Evolutionary conservation across 1,139 yeast species (phyloP), one percentile per base, ranked within the genome.

Genomic region (Yamadazyma diddensiae): DNA sequence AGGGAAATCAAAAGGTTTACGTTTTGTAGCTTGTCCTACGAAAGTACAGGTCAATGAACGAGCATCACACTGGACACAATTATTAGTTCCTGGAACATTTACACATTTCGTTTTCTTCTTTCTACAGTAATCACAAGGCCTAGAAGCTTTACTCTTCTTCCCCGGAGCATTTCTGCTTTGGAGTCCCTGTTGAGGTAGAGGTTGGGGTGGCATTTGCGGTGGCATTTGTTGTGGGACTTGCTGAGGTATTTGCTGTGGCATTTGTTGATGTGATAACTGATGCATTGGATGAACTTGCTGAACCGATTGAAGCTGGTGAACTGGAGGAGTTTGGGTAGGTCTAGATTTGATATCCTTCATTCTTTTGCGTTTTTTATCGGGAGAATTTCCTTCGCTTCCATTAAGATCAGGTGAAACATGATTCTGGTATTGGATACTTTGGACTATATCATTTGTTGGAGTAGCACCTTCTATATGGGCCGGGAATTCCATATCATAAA

Each of bases 111-210:
- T 77, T 46, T 79, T 79, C 33, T 82, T 60, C 37, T 83, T 62
- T 34, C 85, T 63, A 53, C 90, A 82, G 46, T 78, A 84, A 47
- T 79, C 86, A 52, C 90, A 82, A 1, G 84, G 82, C 11, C 74
- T 58, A 18, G 68, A 55, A 28, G 54, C 63, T 34, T 62, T 60
- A 11, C 49, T 37, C 33, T 31, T 45, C 45, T 26, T 32, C 3
- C n/a, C n/a, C n/a, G n/a, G n/a, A n/a, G n/a, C n/a, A n/a, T n/a
- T n/a, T n/a, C n/a, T n/a, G n/a, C n/a, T n/a, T n/a, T n/a, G n/a
- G n/a, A n/a, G n/a, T n/a, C n/a, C n/a, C n/a, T n/a, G n/a, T n/a
- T n/a, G n/a, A n/a, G n/a, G n/a, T n/a, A n/a, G n/a, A n/a, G n/a
- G n/a, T n/a, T n/a, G n/a, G n/a, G n/a, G n/a, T n/a, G n/a, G n/a